Conservation (phyloP, 2,329 filamentous ascomycete genomes). For the Clarireedia paspali region DNA sequence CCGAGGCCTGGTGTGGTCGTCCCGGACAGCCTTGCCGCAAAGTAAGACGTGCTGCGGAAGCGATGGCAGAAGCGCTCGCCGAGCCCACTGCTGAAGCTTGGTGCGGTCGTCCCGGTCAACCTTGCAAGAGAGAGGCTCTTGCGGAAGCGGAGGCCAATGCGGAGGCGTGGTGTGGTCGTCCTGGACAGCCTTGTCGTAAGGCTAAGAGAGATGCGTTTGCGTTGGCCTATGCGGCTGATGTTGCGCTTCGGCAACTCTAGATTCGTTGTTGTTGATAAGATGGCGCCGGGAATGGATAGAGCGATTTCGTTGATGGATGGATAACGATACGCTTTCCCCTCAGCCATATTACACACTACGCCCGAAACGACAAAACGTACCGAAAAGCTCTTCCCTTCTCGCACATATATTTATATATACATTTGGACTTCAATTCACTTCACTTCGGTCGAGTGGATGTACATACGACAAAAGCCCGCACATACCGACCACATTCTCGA, state of each 20-base stretch:
- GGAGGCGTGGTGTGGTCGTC: conserved; percentile 12
- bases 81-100: conserved; percentile 19
- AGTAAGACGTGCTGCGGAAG: conserved; percentile 8
- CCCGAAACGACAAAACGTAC: too few species aligned
- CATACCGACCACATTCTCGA: neutral
- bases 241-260: conserved; percentile 11
- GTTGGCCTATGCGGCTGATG: conserved; percentile 13
- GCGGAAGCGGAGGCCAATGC: conserved; percentile 13
- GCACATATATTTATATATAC: too few species aligned
- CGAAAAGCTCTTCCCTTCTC: too few species aligned
- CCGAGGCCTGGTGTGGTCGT: conserved; percentile 8
- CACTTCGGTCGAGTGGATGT: too few species aligned
- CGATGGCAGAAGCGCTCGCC: conserved; percentile 15
- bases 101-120: conserved; percentile 14
- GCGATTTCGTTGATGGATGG: neutral
- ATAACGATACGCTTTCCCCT: neutral
- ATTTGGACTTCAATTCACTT: too few species aligned
- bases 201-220: conserved; percentile 12
- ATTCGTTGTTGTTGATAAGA: neutral
- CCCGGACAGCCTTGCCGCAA: conserved; percentile 7
- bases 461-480: too few species aligned
- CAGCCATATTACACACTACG: too few species aligned
- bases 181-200: conserved; percentile 18
- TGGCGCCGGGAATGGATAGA: neutral
- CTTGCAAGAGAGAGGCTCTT: conserved; percentile 16